Conservation (phyloP, 1,284 basidiomycete genomes). For the Rhodotorula sp. region DNA sequence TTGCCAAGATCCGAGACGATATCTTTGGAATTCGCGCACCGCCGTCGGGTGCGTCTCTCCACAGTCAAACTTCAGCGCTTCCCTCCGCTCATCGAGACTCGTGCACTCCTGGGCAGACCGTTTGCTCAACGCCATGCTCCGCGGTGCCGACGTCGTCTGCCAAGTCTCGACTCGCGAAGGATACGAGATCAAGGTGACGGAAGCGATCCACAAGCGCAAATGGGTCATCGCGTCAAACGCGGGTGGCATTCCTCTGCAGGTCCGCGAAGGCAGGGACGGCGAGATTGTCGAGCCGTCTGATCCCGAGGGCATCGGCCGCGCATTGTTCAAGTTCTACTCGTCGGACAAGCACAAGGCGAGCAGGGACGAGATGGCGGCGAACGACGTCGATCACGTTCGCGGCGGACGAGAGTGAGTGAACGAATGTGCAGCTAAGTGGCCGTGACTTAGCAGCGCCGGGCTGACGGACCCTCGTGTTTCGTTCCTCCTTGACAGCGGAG, state of each 20-base stretch:
- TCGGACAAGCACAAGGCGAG: not conserved
- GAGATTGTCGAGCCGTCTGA: constrained; percentile 16
- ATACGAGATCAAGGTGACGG: constrained; percentile 32
- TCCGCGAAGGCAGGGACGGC: constrained; percentile 13
- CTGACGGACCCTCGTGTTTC: not conserved
- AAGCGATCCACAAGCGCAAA: constrained; percentile 24
- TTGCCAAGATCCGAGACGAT: constrained; percentile 13
- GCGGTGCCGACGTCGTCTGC: constrained; percentile 23
- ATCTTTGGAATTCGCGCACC: constrained; percentile 22
- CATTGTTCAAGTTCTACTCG: constrained; percentile 24
- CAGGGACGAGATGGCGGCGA: constrained; percentile 8
- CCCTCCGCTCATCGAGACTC: not conserved
- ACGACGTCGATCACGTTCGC: constrained; percentile 1
- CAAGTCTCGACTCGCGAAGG: constrained; percentile 26
- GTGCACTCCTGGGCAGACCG: constrained; percentile 9
- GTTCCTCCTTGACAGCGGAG: not conserved
- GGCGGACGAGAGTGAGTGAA: constrained; percentile 15
- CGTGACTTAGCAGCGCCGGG: too few species aligned
- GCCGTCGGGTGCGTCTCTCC: constrained; percentile 10
- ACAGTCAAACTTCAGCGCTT: not conserved
- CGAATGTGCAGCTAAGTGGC: too few species aligned
- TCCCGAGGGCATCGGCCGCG: constrained; percentile 13
- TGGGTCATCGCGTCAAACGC: constrained; percentile 22
- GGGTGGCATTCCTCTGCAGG: constrained; percentile 23
- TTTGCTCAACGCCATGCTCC: constrained; percentile 22